Percentiles rank a stretch among this genome's conserved stretches.
phyloP scores from a whole-genome alignment of 106 monocot species.

The Xerophyta viscosa region DNA sequence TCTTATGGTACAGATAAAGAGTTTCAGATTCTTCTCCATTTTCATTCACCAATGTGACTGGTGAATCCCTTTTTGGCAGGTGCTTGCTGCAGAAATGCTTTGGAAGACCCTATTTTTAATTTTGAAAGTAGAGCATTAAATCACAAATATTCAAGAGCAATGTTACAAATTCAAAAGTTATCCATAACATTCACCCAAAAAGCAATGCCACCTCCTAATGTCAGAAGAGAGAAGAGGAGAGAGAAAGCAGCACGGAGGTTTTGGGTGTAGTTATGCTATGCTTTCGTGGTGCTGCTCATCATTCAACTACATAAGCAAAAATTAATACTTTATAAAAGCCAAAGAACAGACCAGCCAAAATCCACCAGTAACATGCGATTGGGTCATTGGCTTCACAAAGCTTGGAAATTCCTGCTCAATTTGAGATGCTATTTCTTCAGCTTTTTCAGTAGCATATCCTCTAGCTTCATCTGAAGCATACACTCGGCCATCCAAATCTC shows the following conservation, averaged over 20 bases:
- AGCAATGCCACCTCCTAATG: too few species aligned
- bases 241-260: too few species aligned
- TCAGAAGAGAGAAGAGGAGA: too few species aligned
- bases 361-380: slow-evolving; percentile 85
- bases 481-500: slow-evolving; percentile 32
- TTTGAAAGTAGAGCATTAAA: neutral
- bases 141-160: neutral
- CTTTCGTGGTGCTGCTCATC: too few species aligned
- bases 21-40: slow-evolving; percentile 30
- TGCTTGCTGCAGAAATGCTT: slow-evolving; percentile 35
- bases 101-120: slow-evolving; percentile 47
- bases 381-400: slow-evolving; percentile 79
- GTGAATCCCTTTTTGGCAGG: slow-evolving; percentile 39
- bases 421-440: slow-evolving; percentile 32
- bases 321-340: too few species aligned
- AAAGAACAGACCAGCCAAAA: slow-evolving; percentile 68
- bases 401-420: slow-evolving; percentile 32
- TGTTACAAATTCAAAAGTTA: too few species aligned
- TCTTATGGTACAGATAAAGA: slow-evolving; percentile 45
- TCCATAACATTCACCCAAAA: too few species aligned
- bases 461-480: slow-evolving; percentile 76
- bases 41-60: slow-evolving; percentile 51
- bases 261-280: too few species aligned
- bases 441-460: slow-evolving; percentile 41
- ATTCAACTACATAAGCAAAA: too few species aligned